Evolutionary conservation across 768 basidiomycete genomes (phyloP).

Genomic region (Lactarius deliciosus): DNA sequence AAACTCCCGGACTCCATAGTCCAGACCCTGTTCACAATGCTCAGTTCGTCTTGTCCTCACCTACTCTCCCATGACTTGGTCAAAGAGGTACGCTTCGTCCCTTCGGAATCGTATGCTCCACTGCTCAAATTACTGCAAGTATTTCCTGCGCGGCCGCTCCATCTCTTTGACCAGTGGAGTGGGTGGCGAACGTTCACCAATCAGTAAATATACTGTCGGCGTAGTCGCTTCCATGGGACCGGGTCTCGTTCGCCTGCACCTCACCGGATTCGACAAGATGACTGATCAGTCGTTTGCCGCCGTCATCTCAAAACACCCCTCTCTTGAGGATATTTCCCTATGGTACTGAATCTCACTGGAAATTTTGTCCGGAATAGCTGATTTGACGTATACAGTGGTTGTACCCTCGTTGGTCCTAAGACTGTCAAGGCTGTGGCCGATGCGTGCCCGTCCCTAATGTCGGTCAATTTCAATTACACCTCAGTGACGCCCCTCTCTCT

Average conservation of each 20-base stretch:
- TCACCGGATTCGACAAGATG: constrained; percentile 54
- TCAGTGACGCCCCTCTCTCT: constrained; percentile 51
- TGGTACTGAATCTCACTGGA: constrained; percentile 42
- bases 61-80: constrained; percentile 56
- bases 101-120: neutral
- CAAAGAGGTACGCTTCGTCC: constrained; percentile 43
- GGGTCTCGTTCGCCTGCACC: constrained; percentile 42
- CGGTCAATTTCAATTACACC: constrained; percentile 63
- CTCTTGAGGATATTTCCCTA: constrained; percentile 50
- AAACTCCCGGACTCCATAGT: constrained; percentile 52
- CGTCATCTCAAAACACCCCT: constrained; percentile 45
- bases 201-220: constrained; percentile 49
- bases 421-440: constrained; percentile 47
- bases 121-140: constrained; percentile 37
- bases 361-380: neutral
- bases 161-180: constrained; percentile 49
- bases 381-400: constrained; percentile 46
- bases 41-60: constrained; percentile 50
- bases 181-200: constrained; percentile 41
- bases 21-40: constrained; percentile 51
- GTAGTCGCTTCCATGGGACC: constrained; percentile 39
- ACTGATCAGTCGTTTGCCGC: constrained; percentile 52
- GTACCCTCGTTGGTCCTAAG: constrained; percentile 53
- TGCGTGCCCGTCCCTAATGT: constrained; percentile 44
- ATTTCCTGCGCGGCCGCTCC: constrained; percentile 56